These are phyloP conservation scores for Suillus americanus DNA, from an alignment of 768 basidiomycete species.

Conservation along the genomic window DNA sequence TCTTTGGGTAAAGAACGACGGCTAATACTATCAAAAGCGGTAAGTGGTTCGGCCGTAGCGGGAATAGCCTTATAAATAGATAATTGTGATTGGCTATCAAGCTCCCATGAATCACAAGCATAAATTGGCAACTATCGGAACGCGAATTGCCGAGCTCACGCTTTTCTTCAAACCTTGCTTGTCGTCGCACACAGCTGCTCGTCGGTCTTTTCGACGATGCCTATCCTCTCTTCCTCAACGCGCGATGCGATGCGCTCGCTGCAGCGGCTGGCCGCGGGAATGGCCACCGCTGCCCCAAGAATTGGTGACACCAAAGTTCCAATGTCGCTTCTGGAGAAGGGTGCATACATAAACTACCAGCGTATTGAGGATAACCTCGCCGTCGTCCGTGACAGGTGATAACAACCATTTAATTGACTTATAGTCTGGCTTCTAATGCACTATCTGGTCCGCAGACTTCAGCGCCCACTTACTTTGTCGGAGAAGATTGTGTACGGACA, in stretches of 20 bases:
- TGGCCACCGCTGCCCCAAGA: conserved; percentile 78
- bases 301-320: conserved; percentile 90
- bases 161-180: conserved; percentile 16
- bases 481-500: conserved; percentile 99
- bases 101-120: conserved; percentile 17
- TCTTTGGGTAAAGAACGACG: neutral
- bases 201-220: conserved; percentile 50
- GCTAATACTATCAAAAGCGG: conserved; percentile 7
- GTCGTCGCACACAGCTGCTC: conserved; percentile 26
- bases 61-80: conserved; percentile 19
- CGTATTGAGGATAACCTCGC: conserved; percentile 97
- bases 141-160: conserved; percentile 26
- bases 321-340: conserved; percentile 84
- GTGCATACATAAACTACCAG: conserved; percentile 89
- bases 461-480: conserved; percentile 88
- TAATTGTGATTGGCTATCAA: conserved; percentile 20
- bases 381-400: conserved; percentile 79
- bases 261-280: conserved; percentile 58
- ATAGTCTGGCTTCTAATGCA: neutral
- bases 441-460: conserved; percentile 51
- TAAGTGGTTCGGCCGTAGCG: conserved; percentile 5
- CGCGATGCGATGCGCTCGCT: conserved; percentile 52
- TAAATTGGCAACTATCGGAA: conserved; percentile 17
- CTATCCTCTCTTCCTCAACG: conserved; percentile 55
- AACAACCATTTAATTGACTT: neutral